phyloP scores from a whole-genome alignment of 345 rosid genomes.

The Odontarrhena argentea region DNA sequence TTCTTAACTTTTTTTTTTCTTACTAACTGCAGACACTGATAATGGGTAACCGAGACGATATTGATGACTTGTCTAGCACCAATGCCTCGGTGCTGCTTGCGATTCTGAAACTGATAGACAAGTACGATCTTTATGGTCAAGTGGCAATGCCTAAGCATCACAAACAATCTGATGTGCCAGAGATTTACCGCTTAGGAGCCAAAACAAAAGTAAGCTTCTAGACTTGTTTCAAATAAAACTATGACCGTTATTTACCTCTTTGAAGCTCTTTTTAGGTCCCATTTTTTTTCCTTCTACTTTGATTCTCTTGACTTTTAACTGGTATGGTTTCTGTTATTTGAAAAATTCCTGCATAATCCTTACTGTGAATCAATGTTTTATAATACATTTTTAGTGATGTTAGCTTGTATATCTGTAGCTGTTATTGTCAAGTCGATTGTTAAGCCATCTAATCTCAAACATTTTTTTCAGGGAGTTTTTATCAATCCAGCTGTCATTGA shows the following conservation, averaged over 20 bases:
- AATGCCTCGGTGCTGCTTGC: slow-evolving; percentile 64
- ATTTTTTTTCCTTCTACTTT: not conserved
- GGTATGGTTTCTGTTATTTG: not conserved
- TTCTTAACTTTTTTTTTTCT: not conserved
- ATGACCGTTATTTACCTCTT: slow-evolving; percentile 6
- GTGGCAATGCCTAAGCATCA: slow-evolving; percentile 79
- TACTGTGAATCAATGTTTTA: not conserved
- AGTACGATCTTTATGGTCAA: slow-evolving; percentile 71
- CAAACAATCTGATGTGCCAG: slow-evolving; percentile 71
- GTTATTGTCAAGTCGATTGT: not conserved
- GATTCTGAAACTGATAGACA: slow-evolving; percentile 67
- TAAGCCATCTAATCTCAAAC: slow-evolving; percentile 17
- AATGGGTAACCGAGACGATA: slow-evolving; percentile 75
- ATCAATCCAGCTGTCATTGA: slow-evolving; percentile 86
- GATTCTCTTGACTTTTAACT: not conserved
- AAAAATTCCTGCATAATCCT: not conserved
- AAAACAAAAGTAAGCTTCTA: slow-evolving; percentile 56
- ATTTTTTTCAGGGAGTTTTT: slow-evolving; percentile 64
- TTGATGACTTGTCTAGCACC: slow-evolving; percentile 69
- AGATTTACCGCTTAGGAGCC: slow-evolving; percentile 66
- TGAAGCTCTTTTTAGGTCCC: not conserved
- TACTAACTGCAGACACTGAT: slow-evolving; percentile 55
- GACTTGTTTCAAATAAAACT: slow-evolving; percentile 5
- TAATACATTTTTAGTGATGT: not conserved
- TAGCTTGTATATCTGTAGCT: slow-evolving; percentile 1